A percentile compares a stretch with the other conserved stretches of the same genome.
These are phyloP conservation scores for Cercospora zeina DNA, from an alignment of 2,329 filamentous ascomycete species.

Conservation along the genomic window DNA sequence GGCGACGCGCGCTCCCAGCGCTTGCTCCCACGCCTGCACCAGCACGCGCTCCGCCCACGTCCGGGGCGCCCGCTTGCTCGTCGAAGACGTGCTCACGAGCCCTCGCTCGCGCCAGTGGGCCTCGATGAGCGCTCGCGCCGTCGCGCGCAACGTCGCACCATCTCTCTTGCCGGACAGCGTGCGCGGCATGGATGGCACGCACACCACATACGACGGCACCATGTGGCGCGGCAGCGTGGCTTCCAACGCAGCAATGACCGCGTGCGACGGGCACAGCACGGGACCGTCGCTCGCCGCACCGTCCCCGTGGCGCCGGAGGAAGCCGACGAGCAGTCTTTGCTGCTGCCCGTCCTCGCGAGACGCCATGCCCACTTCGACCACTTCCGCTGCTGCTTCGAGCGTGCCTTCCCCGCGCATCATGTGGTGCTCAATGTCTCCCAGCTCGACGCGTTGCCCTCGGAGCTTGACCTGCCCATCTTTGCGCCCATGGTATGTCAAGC, in stretches of 20 bases:
- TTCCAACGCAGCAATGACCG: neutral
- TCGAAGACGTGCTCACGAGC: conserved; percentile 48
- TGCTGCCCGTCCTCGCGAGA: too few relatives aligned
- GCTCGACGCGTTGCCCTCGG: conserved; percentile 72
- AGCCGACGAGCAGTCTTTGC: conserved; percentile 14
- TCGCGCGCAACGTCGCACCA: conserved; percentile 10
- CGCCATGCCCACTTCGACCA: neutral
- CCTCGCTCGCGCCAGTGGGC: conserved; percentile 1
- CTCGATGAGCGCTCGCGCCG: neutral
- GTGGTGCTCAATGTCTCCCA: conserved; percentile 67
- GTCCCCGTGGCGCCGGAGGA: neutral
- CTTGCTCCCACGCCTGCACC: neutral
- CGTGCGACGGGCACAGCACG: neutral
- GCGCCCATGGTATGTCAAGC: conserved; percentile 59
- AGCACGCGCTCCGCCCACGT: conserved; percentile 9
- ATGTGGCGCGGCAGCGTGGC: conserved; percentile 15
- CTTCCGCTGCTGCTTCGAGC: conserved; percentile 5
- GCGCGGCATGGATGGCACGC: conserved; percentile 16
- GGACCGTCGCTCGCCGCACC: neutral
- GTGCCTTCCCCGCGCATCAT: conserved; percentile 40
- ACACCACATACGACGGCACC: conserved; percentile 14
- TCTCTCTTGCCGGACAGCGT: conserved; percentile 19
- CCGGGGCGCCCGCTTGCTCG: conserved; percentile 54
- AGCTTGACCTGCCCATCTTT: conserved; percentile 77
- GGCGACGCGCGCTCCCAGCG: neutral